phyloP scores from a whole-genome alignment of 2,329 filamentous ascomycete genomes.

The Cladosporium cucumerinum region DNA sequence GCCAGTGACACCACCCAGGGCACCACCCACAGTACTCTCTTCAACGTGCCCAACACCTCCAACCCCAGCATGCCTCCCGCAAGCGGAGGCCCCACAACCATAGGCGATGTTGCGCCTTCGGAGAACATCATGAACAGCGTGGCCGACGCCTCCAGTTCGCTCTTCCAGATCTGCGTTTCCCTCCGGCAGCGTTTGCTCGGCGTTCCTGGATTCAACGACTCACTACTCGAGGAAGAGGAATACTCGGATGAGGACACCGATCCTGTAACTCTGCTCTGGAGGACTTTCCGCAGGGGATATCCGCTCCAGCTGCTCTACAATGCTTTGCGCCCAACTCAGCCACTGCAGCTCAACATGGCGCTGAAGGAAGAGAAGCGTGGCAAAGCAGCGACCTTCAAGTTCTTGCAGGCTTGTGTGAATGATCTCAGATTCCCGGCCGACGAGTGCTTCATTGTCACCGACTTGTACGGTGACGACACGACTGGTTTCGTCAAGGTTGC shows the following conservation, averaged over 20 bases:
- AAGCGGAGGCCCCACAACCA: slow-evolving; percentile 36
- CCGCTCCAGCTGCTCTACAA: slow-evolving; percentile 90
- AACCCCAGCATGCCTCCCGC: slow-evolving; percentile 17
- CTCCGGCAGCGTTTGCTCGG: slow-evolving; percentile 76
- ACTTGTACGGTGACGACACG: slow-evolving; percentile 90
- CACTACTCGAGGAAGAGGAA: slow-evolving; percentile 68
- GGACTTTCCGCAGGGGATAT: slow-evolving; percentile 75
- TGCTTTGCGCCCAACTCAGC: slow-evolving; percentile 66
- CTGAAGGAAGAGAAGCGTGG: slow-evolving; percentile 70
- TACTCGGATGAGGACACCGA: slow-evolving; percentile 66
- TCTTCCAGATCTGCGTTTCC: slow-evolving; percentile 92
- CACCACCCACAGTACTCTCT: slow-evolving; percentile 45
- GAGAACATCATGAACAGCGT: slow-evolving; percentile 97
- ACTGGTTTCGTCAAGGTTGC: slow-evolving; percentile 97
- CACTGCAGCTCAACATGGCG: slow-evolving; percentile 48
- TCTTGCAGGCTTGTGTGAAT: slow-evolving; percentile 82
- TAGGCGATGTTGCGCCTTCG: slow-evolving; percentile 67
- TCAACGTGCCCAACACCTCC: slow-evolving; percentile 34
- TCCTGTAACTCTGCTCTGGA: slow-evolving; percentile 89
- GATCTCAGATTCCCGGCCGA: slow-evolving; percentile 74
- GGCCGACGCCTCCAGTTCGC: slow-evolving; percentile 83
- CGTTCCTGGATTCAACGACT: slow-evolving; percentile 77
- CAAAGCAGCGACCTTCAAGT: slow-evolving; percentile 87
- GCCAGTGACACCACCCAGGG: slow-evolving; percentile 48
- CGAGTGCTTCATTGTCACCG: slow-evolving; percentile 87